These are phyloP conservation scores for Teunomyces stri DNA, from an alignment of 805 yeast genomes.

Conservation along the genomic window DNA sequence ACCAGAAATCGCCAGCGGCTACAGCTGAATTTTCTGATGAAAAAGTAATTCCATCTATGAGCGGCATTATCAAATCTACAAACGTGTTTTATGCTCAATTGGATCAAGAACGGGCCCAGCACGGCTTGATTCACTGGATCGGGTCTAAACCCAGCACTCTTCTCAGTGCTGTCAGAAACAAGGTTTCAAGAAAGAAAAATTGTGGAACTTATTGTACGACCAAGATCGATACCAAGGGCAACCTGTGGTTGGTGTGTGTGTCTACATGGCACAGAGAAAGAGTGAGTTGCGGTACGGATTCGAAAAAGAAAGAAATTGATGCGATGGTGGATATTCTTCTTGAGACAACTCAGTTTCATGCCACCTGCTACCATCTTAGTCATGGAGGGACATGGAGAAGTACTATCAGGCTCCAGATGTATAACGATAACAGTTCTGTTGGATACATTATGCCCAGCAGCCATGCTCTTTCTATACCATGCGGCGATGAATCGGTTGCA, in stretches of 20 bases:
- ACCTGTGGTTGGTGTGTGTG: neutral
- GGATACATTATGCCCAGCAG: neutral
- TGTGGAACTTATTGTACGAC: neutral
- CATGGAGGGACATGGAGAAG: slow-evolving; percentile 2
- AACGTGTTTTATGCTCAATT: neutral
- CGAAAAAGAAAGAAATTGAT: neutral
- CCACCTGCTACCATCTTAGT: neutral
- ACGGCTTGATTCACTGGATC: neutral
- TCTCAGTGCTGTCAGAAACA: neutral
- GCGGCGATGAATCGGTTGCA: neutral
- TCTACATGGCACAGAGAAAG: slow-evolving; percentile 3
- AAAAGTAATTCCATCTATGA: neutral
- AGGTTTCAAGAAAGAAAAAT: neutral
- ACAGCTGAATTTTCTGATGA: neutral
- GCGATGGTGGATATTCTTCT: neutral
- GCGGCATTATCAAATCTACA: neutral
- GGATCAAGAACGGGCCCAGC: neutral
- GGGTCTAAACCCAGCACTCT: neutral
- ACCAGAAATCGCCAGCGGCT: neutral
- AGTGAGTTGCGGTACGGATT: neutral
- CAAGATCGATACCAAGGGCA: neutral
- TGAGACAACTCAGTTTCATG: neutral
- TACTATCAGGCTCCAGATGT: neutral
- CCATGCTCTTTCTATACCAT: neutral
- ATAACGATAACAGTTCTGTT: neutral